phyloP scores from a whole-genome alignment of 2,329 filamentous ascomycete species.

The Monosporascus ibericus region DNA sequence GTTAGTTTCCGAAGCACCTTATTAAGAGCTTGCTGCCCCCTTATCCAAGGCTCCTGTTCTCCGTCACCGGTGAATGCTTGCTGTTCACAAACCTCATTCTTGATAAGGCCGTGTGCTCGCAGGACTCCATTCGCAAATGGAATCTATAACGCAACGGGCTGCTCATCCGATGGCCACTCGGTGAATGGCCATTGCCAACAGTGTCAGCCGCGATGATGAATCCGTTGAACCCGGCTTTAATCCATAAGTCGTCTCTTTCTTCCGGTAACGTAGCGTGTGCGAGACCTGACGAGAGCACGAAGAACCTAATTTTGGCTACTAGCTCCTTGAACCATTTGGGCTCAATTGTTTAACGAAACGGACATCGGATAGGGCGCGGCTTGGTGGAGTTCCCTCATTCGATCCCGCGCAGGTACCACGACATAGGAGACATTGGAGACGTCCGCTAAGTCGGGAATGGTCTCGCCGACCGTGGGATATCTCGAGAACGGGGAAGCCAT shows the following conservation, averaged over 20 bases:
- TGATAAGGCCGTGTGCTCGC: background rate
- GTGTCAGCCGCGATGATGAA: constrained; percentile 20
- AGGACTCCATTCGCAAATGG: constrained; percentile 17
- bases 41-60: background rate
- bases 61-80: background rate
- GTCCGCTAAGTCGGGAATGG: constrained; percentile 3
- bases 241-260: constrained; percentile 6
- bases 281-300: constrained; percentile 7
- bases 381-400: constrained; percentile 7
- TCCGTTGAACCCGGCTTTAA: constrained; percentile 7
- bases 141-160: constrained; percentile 19
- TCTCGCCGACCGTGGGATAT: constrained; percentile 9
- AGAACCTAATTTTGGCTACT: constrained; percentile 4
- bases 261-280: constrained; percentile 6
- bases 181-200: constrained; percentile 20
- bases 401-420: constrained; percentile 8
- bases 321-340: background rate
- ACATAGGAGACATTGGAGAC: constrained; percentile 12
- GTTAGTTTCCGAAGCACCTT: too few relatives aligned
- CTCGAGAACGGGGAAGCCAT: constrained; percentile 4
- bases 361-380: constrained; percentile 11
- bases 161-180: constrained; percentile 18
- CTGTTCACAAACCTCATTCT: background rate
- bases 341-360: background rate
- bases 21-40: background rate